These are phyloP conservation scores for Arthrobotrys conoides DNA, from an alignment of 2,329 filamentous ascomycete genomes.

Conservation along the genomic window DNA sequence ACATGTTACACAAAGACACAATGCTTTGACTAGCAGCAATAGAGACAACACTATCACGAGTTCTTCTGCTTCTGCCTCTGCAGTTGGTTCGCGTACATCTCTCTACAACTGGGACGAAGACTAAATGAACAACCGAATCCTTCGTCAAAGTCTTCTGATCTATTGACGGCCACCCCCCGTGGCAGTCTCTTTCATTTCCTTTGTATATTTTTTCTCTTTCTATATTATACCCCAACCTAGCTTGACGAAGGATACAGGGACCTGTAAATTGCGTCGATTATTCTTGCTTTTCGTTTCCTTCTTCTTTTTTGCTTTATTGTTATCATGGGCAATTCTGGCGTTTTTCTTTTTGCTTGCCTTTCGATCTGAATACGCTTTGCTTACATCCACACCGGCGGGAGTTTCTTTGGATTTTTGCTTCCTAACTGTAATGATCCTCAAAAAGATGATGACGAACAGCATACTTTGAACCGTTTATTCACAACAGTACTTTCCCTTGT, in stretches of 20 bases:
- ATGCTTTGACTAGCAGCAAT: conserved; percentile 44
- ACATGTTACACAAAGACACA: conserved; percentile 43
- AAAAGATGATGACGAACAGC: conserved; percentile 38
- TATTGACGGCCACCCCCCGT: neutral
- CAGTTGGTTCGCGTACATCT: conserved; percentile 49
- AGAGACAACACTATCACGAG: conserved; percentile 48
- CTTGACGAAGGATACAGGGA: conserved; percentile 33
- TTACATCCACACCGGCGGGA: conserved; percentile 37
- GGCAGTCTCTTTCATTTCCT: conserved; percentile 47
- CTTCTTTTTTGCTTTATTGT: conserved; percentile 30
- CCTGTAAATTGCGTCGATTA: conserved; percentile 49
- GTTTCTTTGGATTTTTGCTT: conserved; percentile 37
- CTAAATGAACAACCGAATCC: conserved; percentile 33
- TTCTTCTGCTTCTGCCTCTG: conserved; percentile 38
- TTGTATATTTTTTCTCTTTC: conserved; percentile 59
- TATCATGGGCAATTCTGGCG: conserved; percentile 33
- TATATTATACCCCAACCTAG: conserved; percentile 27
- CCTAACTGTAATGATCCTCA: conserved; percentile 46
- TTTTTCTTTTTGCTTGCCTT: conserved; percentile 37
- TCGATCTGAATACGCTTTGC: conserved; percentile 28
- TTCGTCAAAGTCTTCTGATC: conserved; percentile 4
- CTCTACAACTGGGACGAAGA: conserved; percentile 61
- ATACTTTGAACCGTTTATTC: conserved; percentile 6
- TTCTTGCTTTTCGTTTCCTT: conserved; percentile 9
- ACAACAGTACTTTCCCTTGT: neutral